These are phyloP conservation scores for Piedraia hortae DNA, from an alignment of 2,329 filamentous ascomycete species.

Conservation along the genomic window DNA sequence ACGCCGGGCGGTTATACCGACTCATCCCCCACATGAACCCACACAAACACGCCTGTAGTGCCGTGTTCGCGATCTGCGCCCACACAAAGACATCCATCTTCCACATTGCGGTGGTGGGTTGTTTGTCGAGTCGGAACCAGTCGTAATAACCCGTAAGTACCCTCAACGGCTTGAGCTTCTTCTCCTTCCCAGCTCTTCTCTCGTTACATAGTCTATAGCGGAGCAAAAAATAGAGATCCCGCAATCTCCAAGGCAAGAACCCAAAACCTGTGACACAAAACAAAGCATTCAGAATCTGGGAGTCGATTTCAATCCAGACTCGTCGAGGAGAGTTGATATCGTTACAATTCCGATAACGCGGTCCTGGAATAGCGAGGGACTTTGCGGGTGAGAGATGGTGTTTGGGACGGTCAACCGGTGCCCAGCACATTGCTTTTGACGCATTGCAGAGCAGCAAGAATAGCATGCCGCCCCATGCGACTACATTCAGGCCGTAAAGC, in stretches of 20 bases:
- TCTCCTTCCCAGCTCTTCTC: conserved; percentile 4
- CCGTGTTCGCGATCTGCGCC: conserved; percentile 53
- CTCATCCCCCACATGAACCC: conserved; percentile 46
- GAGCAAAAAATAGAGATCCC: conserved; percentile 49
- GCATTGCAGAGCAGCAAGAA: conserved; percentile 60
- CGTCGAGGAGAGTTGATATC: conserved; percentile 34
- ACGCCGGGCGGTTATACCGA: conserved; percentile 39
- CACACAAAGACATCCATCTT: conserved; percentile 58
- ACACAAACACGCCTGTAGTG: conserved; percentile 45
- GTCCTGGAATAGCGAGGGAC: conserved; percentile 1
- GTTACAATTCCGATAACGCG: conserved; percentile 9
- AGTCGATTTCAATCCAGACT: conserved; percentile 64
- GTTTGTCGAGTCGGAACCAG: conserved; percentile 48
- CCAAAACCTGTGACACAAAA: conserved; percentile 77
- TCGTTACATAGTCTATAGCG: conserved; percentile 27
- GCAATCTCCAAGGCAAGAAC: conserved; percentile 57
- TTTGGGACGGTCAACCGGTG: conserved; percentile 12
- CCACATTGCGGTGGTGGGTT: conserved; percentile 39
- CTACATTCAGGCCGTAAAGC: conserved; percentile 54
- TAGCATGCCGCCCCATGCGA: conserved; percentile 79
- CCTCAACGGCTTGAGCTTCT: conserved; percentile 28
- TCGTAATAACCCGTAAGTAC: conserved; percentile 46
- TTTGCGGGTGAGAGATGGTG: conserved; percentile 1
- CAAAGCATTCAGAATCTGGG: conserved; percentile 55
- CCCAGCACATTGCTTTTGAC: conserved; percentile 41